Percentiles rank a stretch among this genome's conserved stretches.
Evolutionary conservation across 345 rosid genomes (phyloP).

Genomic region (Limnanthes douglasii): DNA sequence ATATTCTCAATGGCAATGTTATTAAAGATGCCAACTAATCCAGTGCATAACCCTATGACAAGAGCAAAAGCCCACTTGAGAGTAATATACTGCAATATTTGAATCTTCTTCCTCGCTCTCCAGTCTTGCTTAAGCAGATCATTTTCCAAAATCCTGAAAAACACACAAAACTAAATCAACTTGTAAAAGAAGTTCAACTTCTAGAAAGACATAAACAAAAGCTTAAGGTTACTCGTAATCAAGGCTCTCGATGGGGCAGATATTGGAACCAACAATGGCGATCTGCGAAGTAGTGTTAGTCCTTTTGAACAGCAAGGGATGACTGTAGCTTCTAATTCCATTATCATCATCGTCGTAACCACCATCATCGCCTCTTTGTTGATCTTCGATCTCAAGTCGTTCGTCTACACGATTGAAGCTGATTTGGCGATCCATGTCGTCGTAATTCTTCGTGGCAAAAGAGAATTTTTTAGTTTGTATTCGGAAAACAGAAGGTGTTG

Average conservation of each 20-base stretch:
- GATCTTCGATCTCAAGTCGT: no score
- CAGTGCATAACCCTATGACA: conserved; percentile 62
- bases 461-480: no score
- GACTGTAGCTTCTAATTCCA: no score
- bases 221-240: conserved; percentile 77
- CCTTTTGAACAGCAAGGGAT: conserved; percentile 28
- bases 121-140: conserved; percentile 83
- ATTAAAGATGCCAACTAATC: conserved; percentile 49
- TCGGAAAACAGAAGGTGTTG: no score
- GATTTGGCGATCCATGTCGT: no score
- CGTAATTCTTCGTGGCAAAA: no score
- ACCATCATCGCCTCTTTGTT: no score
- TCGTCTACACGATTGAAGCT: no score
- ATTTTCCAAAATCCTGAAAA: conserved; percentile 66
- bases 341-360: no score
- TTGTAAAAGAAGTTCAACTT: no score
- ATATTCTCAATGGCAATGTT: conserved; percentile 77
- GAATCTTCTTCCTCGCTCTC: conserved; percentile 63
- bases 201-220: no score
- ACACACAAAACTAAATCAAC: no score
- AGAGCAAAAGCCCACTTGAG: conserved; percentile 86
- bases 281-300: conserved; percentile 71
- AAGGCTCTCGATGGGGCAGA: conserved; percentile 80
- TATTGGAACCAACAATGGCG: conserved; percentile 85
- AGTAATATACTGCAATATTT: conserved; percentile 63